A percentile compares a stretch with the other conserved stretches of the same genome.
These are phyloP conservation scores for Shiraia sp. DNA, from an alignment of 2,329 filamentous ascomycete species.

Conservation along the genomic window DNA sequence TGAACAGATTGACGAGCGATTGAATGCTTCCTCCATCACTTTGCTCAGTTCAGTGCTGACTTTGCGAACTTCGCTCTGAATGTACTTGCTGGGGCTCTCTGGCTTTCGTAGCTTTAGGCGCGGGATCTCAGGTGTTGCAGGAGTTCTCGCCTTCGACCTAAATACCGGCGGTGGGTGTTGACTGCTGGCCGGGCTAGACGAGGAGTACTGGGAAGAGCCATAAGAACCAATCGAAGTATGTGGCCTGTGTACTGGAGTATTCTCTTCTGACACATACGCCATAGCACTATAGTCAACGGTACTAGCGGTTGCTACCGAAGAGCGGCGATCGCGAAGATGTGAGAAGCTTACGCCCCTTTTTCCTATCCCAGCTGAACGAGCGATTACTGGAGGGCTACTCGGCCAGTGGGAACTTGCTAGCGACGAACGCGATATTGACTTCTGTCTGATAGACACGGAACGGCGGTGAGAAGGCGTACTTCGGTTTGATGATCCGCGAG, in stretches of 20 bases:
- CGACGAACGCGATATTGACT: conserved; percentile 46
- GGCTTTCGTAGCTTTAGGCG: conserved; percentile 42
- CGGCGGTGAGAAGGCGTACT: conserved; percentile 33
- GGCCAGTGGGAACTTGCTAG: conserved; percentile 52
- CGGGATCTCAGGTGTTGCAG: conserved; percentile 27
- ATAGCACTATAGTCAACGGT: conserved; percentile 30
- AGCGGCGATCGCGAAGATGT: conserved; percentile 52
- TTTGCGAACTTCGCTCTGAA: conserved; percentile 78
- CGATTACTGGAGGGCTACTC: conserved; percentile 53
- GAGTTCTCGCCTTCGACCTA: conserved; percentile 34
- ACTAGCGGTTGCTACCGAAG: conserved; percentile 48
- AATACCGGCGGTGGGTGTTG: conserved; percentile 25
- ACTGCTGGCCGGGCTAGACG: conserved; percentile 24
- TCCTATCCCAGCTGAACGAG: conserved; percentile 56
- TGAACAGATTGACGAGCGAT: conserved; percentile 63
- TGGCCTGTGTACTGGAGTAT: conserved; percentile 30
- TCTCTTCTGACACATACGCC: conserved; percentile 38
- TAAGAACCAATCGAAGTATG: conserved; percentile 28
- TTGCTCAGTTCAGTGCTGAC: conserved; percentile 85
- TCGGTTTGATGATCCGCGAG: conserved; percentile 37
- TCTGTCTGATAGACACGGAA: conserved; percentile 22
- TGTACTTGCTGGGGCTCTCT: conserved; percentile 56
- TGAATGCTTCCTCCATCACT: conserved; percentile 92
- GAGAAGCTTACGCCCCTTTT: conserved; percentile 67
- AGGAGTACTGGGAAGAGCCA: conserved; percentile 16